A percentile compares a stretch with the other conserved stretches of the same genome.
phyloP scores from a whole-genome alignment of 192 early-diverging fungal species.

The Coemansia sp. region DNA sequence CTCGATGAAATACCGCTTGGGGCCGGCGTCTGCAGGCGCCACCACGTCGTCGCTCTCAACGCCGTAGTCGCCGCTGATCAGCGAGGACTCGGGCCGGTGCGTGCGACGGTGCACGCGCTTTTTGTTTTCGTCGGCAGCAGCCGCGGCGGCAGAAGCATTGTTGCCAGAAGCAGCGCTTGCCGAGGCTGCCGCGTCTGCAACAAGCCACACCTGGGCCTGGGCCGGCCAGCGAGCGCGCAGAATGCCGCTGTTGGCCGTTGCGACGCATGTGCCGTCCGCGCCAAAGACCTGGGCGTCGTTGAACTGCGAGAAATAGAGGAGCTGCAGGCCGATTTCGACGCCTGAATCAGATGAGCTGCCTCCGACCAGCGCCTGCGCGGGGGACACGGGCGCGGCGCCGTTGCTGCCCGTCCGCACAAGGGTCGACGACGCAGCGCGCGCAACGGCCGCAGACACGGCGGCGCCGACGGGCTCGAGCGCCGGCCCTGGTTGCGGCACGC shows the following conservation, averaged over 20 bases:
- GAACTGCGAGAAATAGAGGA: slow-evolving; percentile 45
- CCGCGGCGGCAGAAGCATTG: slow-evolving; percentile 2
- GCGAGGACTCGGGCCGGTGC: slow-evolving; percentile 40
- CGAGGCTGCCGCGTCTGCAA: slow-evolving; percentile 8
- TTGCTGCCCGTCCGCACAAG: slow-evolving; percentile 10
- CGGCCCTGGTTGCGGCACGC: slow-evolving; percentile 39
- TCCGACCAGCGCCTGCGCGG: background rate
- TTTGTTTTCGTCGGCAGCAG: slow-evolving; percentile 8
- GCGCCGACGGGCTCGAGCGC: slow-evolving; percentile 41
- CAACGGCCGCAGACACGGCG: slow-evolving; percentile 22
- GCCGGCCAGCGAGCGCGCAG: slow-evolving; percentile 48
- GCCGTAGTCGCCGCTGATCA: slow-evolving; percentile 23
- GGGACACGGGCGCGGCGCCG: background rate
- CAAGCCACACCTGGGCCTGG: slow-evolving; percentile 43
- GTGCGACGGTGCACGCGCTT: slow-evolving; percentile 5
- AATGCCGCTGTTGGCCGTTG: slow-evolving; percentile 43
- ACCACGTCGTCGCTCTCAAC: slow-evolving; percentile 13
- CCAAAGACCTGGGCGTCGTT: slow-evolving; percentile 41
- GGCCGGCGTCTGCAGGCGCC: slow-evolving; percentile 33
- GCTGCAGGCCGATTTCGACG: slow-evolving; percentile 46
- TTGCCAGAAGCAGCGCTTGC: slow-evolving; percentile 11
- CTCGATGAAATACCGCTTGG: slow-evolving; percentile 25
- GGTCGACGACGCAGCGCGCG: slow-evolving; percentile 11
- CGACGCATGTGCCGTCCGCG: slow-evolving; percentile 25
- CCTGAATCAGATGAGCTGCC: slow-evolving; percentile 11